phyloP scores from a whole-genome alignment of 805 yeast species.

The Cyberlindnera amylophila region DNA sequence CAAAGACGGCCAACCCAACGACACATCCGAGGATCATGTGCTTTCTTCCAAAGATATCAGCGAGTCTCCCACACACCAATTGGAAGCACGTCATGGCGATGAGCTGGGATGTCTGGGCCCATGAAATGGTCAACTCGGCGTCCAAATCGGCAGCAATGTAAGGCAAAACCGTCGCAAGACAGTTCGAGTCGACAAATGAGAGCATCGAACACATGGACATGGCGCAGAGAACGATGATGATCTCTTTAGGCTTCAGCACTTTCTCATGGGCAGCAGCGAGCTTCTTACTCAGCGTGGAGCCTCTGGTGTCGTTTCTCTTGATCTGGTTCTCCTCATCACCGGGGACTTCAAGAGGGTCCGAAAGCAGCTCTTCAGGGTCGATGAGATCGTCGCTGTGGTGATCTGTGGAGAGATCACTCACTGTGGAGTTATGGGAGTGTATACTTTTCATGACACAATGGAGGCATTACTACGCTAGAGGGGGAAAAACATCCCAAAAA shows the following conservation, averaged over 20 bases:
- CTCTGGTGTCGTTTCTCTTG: conserved; percentile 1
- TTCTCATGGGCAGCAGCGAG: conserved; percentile 22
- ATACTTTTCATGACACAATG: background rate
- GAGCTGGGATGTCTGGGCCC: conserved; percentile 57
- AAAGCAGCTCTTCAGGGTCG: background rate
- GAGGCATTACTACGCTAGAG: too few species aligned
- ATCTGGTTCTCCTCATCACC: conserved; percentile 11
- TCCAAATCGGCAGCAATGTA: conserved; percentile 44
- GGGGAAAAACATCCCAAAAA: too few species aligned
- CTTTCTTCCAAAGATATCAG: conserved; percentile 57
- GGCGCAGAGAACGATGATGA: conserved; percentile 13
- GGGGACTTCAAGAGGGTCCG: background rate
- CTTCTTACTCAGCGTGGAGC: conserved; percentile 12
- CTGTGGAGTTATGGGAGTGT: background rate
- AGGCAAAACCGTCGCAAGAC: conserved; percentile 29
- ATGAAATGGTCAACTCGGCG: conserved; percentile 46
- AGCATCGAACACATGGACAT: conserved; percentile 20
- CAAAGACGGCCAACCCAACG: conserved; percentile 38
- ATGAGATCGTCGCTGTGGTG: background rate
- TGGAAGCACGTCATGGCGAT: conserved; percentile 53
- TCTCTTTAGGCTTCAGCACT: conserved; percentile 8
- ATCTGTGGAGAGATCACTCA: background rate
- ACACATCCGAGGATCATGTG: conserved; percentile 39
- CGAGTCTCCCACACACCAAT: conserved; percentile 49
- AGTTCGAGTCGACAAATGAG: conserved; percentile 21